Conservation (phyloP, 139 green algal genomes). For the Pseudopediastrum boryanum region DNA sequence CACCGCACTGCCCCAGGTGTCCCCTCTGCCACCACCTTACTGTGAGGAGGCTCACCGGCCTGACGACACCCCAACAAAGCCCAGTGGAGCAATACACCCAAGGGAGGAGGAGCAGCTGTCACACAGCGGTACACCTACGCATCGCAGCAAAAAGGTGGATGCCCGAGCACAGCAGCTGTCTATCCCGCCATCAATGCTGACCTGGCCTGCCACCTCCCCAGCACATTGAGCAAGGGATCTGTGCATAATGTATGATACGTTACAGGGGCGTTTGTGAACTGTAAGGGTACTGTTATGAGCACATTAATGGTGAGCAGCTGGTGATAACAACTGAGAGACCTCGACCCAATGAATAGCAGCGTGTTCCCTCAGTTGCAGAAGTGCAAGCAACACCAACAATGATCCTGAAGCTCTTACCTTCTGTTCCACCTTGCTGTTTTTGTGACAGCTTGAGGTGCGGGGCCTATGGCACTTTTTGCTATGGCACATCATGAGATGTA, state of each 20-base stretch:
- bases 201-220: not conserved
- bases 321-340: too few relatives aligned
- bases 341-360: too few relatives aligned
- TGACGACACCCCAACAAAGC: constrained; percentile 30
- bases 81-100: constrained; percentile 58
- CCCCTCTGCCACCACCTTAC: too few relatives aligned
- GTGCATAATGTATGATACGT: not conserved
- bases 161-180: not conserved
- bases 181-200: not conserved
- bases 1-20: constrained; percentile 38
- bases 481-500: too few relatives aligned
- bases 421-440: too few relatives aligned
- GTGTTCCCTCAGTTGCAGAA: too few relatives aligned
- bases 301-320: too few relatives aligned
- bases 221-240: not conserved
- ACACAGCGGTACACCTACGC: constrained; percentile 36
- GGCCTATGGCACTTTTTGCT: too few relatives aligned
- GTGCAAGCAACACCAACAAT: too few relatives aligned
- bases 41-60: constrained; percentile 45
- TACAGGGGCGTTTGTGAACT: not conserved
- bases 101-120: constrained; percentile 9
- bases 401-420: too few relatives aligned
- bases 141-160: not conserved
- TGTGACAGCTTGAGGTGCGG: too few relatives aligned
- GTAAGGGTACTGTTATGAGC: not conserved